These are phyloP conservation scores for Tolypocladium tundrense DNA, from an alignment of 2,329 filamentous ascomycete genomes.

Conservation along the genomic window DNA sequence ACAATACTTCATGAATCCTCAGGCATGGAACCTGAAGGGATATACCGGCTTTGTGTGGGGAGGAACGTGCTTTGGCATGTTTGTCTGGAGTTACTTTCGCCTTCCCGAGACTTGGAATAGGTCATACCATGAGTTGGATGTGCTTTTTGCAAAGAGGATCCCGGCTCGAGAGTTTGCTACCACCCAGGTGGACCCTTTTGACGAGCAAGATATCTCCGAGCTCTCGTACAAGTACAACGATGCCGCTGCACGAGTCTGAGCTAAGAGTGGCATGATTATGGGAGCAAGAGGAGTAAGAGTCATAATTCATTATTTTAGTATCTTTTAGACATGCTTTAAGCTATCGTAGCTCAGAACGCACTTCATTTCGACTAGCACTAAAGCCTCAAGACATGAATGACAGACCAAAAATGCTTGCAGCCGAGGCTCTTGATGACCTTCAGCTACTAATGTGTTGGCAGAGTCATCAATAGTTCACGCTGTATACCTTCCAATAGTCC, in stretches of 20 bases:
- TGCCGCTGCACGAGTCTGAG: not conserved
- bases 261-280: not conserved
- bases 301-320: no score
- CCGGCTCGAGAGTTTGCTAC: slow-evolving; percentile 19
- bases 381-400: no score
- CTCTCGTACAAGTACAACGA: not conserved
- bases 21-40: slow-evolving; percentile 25
- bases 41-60: slow-evolving; percentile 27
- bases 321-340: no score
- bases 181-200: not conserved
- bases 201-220: not conserved
- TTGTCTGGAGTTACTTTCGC: slow-evolving; percentile 31
- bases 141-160: slow-evolving; percentile 33
- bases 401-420: no score
- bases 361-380: no score
- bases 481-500: slow-evolving; percentile 4
- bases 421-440: no score
- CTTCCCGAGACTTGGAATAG: slow-evolving; percentile 41
- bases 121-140: slow-evolving; percentile 42
- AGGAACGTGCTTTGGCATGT: slow-evolving; percentile 12
- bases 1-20: slow-evolving; percentile 27
- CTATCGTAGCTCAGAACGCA: no score
- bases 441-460: not conserved
- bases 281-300: no score
- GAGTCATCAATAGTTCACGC: slow-evolving; percentile 2